A percentile compares a stretch with the other conserved stretches of the same genome.
These are phyloP conservation scores for Talaromyces proteolyticus DNA, from an alignment of 495 filamentous ascomycete species.

Conservation along the genomic window DNA sequence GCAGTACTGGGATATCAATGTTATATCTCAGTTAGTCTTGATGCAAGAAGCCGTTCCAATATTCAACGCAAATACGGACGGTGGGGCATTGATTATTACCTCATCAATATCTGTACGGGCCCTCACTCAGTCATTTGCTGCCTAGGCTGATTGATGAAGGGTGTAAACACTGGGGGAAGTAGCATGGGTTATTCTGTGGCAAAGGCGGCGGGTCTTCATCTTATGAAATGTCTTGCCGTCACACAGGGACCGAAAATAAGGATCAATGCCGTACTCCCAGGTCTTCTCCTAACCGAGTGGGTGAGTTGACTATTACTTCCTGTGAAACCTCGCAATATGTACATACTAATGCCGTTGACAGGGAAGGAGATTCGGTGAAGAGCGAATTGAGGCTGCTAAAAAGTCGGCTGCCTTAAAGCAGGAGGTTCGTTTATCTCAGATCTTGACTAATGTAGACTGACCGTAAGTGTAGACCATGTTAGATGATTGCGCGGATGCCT, in stretches of 20 bases:
- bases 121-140: constrained; percentile 60
- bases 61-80: constrained; percentile 62
- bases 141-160: no score
- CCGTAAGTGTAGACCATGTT: no score
- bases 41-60: constrained; percentile 55
- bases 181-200: constrained; percentile 62
- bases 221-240: constrained; percentile 64
- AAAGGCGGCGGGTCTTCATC: constrained; percentile 61
- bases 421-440: no score
- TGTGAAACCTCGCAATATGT: no score
- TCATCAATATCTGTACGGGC: no score
- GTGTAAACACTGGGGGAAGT: constrained; percentile 41
- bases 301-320: no score
- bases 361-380: no score
- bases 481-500: no score
- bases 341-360: no score
- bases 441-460: no score
- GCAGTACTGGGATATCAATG: constrained; percentile 62
- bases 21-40: constrained; percentile 58
- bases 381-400: no score
- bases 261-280: constrained; percentile 62
- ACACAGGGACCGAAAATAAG: constrained; percentile 60
- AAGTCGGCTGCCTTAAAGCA: no score
- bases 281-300: constrained; percentile 68
- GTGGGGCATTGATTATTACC: constrained; percentile 64